phyloP scores from a whole-genome alignment of 176 grass and related monocot species.

The Musa schizocarpa region DNA sequence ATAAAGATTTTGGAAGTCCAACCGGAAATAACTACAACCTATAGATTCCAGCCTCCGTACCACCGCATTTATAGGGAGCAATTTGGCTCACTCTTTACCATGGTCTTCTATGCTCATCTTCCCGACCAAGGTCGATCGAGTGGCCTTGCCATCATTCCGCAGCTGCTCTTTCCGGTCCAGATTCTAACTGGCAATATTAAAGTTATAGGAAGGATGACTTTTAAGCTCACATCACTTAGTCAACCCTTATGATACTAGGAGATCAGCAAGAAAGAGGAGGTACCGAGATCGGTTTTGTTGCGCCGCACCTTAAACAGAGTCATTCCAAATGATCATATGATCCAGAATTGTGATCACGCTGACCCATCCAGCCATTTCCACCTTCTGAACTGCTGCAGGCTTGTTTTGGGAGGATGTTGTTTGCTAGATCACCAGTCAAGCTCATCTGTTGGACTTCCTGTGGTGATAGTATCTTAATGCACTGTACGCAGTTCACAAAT shows the following conservation, averaged over 20 bases:
- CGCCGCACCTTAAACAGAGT: background rate
- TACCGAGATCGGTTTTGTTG: background rate
- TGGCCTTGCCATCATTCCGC: background rate
- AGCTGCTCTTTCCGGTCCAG: background rate
- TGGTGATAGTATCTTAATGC: constrained; percentile 60
- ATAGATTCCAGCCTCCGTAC: no score
- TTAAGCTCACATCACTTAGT: background rate
- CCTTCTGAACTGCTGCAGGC: constrained; percentile 64
- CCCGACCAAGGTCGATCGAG: background rate
- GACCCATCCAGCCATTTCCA: constrained; percentile 34
- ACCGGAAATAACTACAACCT: background rate
- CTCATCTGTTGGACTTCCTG: constrained; percentile 77
- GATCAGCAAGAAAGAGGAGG: background rate
- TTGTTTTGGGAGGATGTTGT: constrained; percentile 44
- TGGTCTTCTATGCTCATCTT: background rate
- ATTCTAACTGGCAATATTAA: background rate
- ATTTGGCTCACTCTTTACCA: background rate
- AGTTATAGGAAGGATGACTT: background rate
- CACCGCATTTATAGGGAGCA: background rate
- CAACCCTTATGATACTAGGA: no score
- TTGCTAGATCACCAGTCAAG: constrained; percentile 33
- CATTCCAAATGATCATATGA: constrained; percentile 3
- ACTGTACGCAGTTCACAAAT: constrained; percentile 59
- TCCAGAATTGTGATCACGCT: constrained; percentile 23
- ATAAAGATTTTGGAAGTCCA: background rate